A percentile compares a stretch with the other conserved stretches of the same genome.
Conservation (phyloP, 495 filamentous ascomycete genomes). For the Tetracladium marchalianum region DNA sequence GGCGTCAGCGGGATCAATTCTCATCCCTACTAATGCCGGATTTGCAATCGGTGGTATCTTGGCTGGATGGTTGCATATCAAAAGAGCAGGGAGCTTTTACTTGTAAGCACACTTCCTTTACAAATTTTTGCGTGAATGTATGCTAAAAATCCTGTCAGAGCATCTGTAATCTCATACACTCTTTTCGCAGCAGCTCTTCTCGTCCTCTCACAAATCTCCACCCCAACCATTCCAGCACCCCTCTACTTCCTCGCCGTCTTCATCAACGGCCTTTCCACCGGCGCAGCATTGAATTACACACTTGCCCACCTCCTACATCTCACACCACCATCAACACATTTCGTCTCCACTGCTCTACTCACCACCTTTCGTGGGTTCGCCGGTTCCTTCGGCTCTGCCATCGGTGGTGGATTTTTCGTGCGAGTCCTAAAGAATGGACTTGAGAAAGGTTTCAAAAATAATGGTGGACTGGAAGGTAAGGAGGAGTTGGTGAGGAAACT, state of each 20-base stretch:
- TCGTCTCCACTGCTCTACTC: constrained; percentile 58
- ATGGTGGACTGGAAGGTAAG: constrained; percentile 31
- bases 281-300: constrained; percentile 65
- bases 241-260: constrained; percentile 48
- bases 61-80: constrained; percentile 62
- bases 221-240: constrained; percentile 2
- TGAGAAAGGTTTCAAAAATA: constrained; percentile 43
- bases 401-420: constrained; percentile 66
- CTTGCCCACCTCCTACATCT: constrained; percentile 66
- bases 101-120: constrained; percentile 21
- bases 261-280: constrained; percentile 57
- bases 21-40: constrained; percentile 67
- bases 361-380: constrained; percentile 68
- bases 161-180: constrained; percentile 26
- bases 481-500: constrained; percentile 50
- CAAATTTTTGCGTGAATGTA: not conserved
- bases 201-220: constrained; percentile 12
- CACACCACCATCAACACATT: constrained; percentile 50
- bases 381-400: constrained; percentile 63
- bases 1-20: constrained; percentile 55
- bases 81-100: constrained; percentile 56
- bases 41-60: constrained; percentile 62
- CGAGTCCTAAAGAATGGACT: constrained; percentile 47
- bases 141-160: constrained; percentile 17
- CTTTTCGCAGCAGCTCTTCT: constrained; percentile 10